Percentiles rank a stretch among this genome's conserved stretches.
Conservation (phyloP, 768 basidiomycete genomes). For the Termitomyces sp. region DNA sequence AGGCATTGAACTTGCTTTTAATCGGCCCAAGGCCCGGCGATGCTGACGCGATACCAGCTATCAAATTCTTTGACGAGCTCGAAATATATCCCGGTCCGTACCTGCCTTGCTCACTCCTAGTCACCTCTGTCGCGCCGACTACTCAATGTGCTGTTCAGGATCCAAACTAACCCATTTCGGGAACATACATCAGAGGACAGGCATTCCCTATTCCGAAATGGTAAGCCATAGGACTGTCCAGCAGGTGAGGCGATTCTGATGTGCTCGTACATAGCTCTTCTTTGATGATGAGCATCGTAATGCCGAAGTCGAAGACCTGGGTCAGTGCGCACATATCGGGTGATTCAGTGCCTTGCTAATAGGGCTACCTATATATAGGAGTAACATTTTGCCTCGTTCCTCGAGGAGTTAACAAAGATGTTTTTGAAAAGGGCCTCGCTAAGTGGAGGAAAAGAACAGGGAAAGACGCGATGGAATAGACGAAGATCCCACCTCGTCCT, state of each 20-base stretch:
- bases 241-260: neutral
- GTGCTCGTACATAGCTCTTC: constrained; percentile 37
- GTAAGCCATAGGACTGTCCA: constrained; percentile 23
- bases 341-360: neutral
- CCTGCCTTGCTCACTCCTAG: neutral
- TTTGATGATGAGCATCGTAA: constrained; percentile 72
- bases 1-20: constrained; percentile 63
- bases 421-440: constrained; percentile 65
- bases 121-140: neutral
- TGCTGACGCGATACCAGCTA: constrained; percentile 37
- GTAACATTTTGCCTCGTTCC: constrained; percentile 78
- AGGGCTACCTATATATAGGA: constrained; percentile 43
- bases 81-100: constrained; percentile 68
- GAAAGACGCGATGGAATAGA: constrained; percentile 15
- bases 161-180: constrained; percentile 83
- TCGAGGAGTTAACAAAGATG: constrained; percentile 51
- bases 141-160: constrained; percentile 27
- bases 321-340: constrained; percentile 22
- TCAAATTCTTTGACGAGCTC: constrained; percentile 60
- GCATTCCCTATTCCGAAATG: constrained; percentile 79
- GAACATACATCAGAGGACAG: constrained; percentile 64
- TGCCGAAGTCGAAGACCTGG: constrained; percentile 55
- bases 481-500: neutral
- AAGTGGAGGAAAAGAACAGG: constrained; percentile 55
- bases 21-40: constrained; percentile 33